Evolutionary conservation across 108 stramenopile genomes (phyloP).

Genomic region (Skeletonema grethae): DNA sequence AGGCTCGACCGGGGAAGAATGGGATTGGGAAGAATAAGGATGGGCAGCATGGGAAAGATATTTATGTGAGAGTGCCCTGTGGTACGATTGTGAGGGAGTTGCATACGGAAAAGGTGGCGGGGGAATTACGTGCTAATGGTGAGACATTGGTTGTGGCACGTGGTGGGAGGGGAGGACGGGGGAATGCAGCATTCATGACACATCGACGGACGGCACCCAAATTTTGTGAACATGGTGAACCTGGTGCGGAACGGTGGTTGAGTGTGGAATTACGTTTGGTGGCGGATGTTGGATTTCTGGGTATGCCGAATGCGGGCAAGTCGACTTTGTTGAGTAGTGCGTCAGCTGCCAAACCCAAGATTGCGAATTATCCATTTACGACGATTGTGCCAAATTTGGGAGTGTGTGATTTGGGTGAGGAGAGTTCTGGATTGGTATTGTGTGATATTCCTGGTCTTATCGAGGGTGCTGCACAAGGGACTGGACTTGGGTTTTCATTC

Average conservation of each 20-base stretch:
- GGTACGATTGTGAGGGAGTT: constrained; percentile 93
- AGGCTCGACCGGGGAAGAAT: constrained; percentile 76
- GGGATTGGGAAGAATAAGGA: constrained; percentile 88
- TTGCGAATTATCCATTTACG: constrained; percentile 98
- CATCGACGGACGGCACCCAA: constrained; percentile 82
- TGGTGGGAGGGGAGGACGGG: constrained; percentile 94
- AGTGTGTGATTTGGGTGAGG: constrained; percentile 86
- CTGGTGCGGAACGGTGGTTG: constrained; percentile 89
- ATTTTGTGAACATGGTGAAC: constrained; percentile 89
- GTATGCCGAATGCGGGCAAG: constrained; percentile 99
- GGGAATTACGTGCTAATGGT: constrained; percentile 84
- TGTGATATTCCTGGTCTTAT: constrained; percentile 96
- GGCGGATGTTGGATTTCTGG: constrained; percentile 97
- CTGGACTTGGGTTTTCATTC: constrained; percentile 90
- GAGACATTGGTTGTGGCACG: constrained; percentile 86
- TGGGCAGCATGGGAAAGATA: constrained; percentile 73
- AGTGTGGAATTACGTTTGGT: constrained; percentile 90
- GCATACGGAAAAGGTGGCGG: constrained; percentile 82
- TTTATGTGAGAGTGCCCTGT: constrained; percentile 83
- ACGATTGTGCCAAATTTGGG: constrained; percentile 97
- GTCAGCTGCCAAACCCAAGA: constrained; percentile 91
- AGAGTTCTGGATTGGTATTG: constrained; percentile 83
- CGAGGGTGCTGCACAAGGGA: constrained; percentile 84
- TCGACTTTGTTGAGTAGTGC: constrained; percentile 89
- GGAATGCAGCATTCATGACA: constrained; percentile 95